These are phyloP conservation scores for Aspergillus phoenicis DNA, from an alignment of 2,329 filamentous ascomycete species.

Conservation along the genomic window DNA sequence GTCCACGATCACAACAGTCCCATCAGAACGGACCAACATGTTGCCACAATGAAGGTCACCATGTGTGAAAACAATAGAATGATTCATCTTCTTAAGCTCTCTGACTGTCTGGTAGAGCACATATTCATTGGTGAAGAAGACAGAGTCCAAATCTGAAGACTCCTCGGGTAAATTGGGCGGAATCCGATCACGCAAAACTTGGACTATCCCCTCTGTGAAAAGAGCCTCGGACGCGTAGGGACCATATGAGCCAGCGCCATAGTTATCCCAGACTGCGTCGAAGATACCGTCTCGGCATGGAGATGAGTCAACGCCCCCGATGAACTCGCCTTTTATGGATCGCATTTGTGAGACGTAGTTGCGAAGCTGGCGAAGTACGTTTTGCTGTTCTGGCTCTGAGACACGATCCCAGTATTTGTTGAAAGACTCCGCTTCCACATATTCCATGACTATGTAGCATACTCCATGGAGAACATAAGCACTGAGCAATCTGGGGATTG, in stretches of 20 bases:
- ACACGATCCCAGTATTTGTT: constrained; percentile 17
- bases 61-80: constrained; percentile 12
- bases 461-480: constrained; percentile 18
- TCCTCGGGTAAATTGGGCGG: constrained; percentile 7
- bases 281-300: constrained; percentile 21
- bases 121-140: constrained; percentile 19
- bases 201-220: constrained; percentile 20
- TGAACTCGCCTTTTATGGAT: constrained; percentile 16
- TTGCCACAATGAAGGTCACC: constrained; percentile 30
- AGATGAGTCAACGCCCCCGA: constrained; percentile 14
- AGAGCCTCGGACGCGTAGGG: constrained; percentile 17
- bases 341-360: constrained; percentile 20
- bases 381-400: constrained; percentile 12
- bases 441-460: constrained; percentile 19
- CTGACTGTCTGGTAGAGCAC: constrained; percentile 22
- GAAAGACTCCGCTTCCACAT: constrained; percentile 18
- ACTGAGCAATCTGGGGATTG: constrained; percentile 15
- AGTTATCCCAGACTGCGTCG: constrained; percentile 6
- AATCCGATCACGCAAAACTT: constrained; percentile 19
- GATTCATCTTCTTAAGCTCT: constrained; percentile 14
- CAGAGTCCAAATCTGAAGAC: constrained; percentile 15
- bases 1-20: constrained; percentile 29
- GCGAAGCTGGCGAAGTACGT: constrained; percentile 10
- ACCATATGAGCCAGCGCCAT: constrained; percentile 15
- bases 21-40: constrained; percentile 26